A percentile compares a stretch with the other conserved stretches of the same genome.
Conservation (phyloP, 2,329 filamentous ascomycete genomes). For the Aspergillus sp. region DNA sequence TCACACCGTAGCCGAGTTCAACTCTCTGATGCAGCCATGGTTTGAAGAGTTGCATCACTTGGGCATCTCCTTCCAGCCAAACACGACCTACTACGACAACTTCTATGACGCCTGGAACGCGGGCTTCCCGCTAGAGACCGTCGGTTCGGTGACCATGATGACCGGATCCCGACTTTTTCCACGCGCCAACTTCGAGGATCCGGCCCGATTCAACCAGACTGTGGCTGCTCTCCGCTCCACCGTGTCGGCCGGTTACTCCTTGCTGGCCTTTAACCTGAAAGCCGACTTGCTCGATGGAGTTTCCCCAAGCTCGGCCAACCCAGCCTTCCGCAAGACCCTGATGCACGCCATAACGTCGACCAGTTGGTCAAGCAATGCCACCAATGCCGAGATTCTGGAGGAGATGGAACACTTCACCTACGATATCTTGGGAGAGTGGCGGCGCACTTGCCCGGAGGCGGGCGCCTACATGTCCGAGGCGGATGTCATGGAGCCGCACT, state of each 20-base stretch:
- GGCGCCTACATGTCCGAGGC: conserved; percentile 51
- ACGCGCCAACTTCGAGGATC: conserved; percentile 33
- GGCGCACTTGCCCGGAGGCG: conserved; percentile 25
- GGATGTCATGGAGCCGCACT: conserved; percentile 43
- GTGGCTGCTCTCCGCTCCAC: conserved; percentile 28
- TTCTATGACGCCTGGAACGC: conserved; percentile 31
- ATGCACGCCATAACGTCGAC: conserved; percentile 30
- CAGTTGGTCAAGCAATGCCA: conserved; percentile 24
- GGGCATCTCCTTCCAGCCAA: conserved; percentile 27
- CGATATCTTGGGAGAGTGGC: conserved; percentile 25
- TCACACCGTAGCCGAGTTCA: conserved; percentile 30
- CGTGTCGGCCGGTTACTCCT: conserved; percentile 26
- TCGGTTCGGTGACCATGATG: conserved; percentile 23
- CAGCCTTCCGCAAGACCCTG: conserved; percentile 27
- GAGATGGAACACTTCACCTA: conserved; percentile 26
- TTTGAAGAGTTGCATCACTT: conserved; percentile 27
- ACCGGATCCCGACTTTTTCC: conserved; percentile 40
- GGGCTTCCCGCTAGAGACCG: conserved; percentile 31
- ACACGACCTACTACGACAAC: conserved; percentile 30
- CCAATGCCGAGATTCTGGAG: conserved; percentile 40
- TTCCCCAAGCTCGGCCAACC: conserved; percentile 25
- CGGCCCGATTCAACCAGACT: conserved; percentile 29
- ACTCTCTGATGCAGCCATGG: conserved; percentile 31
- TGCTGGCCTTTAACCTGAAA: conserved; percentile 39
- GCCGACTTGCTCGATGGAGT: conserved; percentile 24